Conservation (phyloP, 495 filamentous ascomycete species). For the Podospora tetraspora region DNA sequence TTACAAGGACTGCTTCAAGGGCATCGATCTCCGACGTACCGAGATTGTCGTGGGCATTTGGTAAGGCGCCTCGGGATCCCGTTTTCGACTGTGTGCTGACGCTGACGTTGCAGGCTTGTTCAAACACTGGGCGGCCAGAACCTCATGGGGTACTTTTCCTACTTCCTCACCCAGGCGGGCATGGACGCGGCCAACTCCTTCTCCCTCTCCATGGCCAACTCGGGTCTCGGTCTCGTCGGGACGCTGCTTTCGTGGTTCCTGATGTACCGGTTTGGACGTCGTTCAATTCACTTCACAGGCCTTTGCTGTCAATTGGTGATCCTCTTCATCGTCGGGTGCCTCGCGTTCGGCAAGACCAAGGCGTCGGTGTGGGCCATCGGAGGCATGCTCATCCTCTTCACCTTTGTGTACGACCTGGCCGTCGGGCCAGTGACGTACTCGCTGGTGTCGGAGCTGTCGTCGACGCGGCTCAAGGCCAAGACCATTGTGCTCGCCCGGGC, state of each 20-base stretch:
- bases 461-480: conserved; percentile 35
- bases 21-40: conserved; percentile 58
- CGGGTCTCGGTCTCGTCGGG: conserved; percentile 39
- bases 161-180: conserved; percentile 43
- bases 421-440: conserved; percentile 41
- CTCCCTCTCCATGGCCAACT: conserved; percentile 33
- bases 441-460: conserved; percentile 35
- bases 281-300: conserved; percentile 38
- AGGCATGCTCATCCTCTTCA: conserved; percentile 37
- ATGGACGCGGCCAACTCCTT: conserved; percentile 24
- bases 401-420: conserved; percentile 36
- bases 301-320: conserved; percentile 23
- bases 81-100: background rate
- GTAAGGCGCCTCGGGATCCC: background rate
- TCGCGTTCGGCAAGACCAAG: conserved; percentile 20
- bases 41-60: conserved; percentile 45
- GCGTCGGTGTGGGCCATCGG: conserved; percentile 28
- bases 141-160: conserved; percentile 14
- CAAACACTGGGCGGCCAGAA: background rate
- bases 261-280: conserved; percentile 36
- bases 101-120: background rate
- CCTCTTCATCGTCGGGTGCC: conserved; percentile 34
- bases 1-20: conserved; percentile 58
- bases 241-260: conserved; percentile 39
- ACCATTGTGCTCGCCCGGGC: conserved; percentile 37